phyloP scores from a whole-genome alignment of 768 basidiomycete genomes.

The Pulveroboletus sp. region DNA sequence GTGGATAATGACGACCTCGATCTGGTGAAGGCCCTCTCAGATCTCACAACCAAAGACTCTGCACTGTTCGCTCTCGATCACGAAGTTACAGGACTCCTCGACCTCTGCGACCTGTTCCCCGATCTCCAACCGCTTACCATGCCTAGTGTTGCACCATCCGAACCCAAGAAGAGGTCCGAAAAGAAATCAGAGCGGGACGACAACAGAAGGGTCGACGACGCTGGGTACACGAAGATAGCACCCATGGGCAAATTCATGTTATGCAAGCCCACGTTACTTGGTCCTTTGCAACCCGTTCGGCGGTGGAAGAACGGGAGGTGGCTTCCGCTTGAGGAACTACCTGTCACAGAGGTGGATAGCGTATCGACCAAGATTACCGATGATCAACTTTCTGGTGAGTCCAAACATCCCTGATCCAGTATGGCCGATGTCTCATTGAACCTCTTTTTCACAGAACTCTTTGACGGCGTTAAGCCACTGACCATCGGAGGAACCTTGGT shows the following conservation, averaged over 20 bases:
- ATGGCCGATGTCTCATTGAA: slow-evolving; percentile 2
- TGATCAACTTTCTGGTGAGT: slow-evolving; percentile 50
- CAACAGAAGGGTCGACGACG: slow-evolving; percentile 74
- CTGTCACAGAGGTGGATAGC: slow-evolving; percentile 38
- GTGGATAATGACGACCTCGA: slow-evolving; percentile 50
- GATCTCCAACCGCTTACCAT: slow-evolving; percentile 67
- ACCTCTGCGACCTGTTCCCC: slow-evolving; percentile 74
- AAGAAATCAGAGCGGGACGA: slow-evolving; percentile 60
- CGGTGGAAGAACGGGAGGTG: slow-evolving; percentile 65
- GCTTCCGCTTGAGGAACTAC: slow-evolving; percentile 57
- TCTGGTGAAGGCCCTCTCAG: slow-evolving; percentile 47
- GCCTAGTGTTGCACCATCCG: slow-evolving; percentile 40
- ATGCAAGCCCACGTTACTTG: slow-evolving; percentile 76
- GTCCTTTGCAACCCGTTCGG: slow-evolving; percentile 77
- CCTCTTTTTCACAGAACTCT: slow-evolving; percentile 34
- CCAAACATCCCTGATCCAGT: slow-evolving; percentile 13
- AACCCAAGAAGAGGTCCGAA: slow-evolving; percentile 50
- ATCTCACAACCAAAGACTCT: slow-evolving; percentile 32
- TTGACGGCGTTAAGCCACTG: slow-evolving; percentile 32
- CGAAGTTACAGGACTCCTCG: slow-evolving; percentile 35
- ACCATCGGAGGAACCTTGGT: slow-evolving; percentile 18
- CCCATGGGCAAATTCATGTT: slow-evolving; percentile 78
- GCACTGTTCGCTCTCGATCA: slow-evolving; percentile 12
- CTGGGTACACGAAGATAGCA: slow-evolving; percentile 68
- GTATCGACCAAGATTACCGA: slow-evolving; percentile 41